These are phyloP conservation scores for Tephrocybe sp. DNA, from an alignment of 768 basidiomycete genomes.

Conservation along the genomic window DNA sequence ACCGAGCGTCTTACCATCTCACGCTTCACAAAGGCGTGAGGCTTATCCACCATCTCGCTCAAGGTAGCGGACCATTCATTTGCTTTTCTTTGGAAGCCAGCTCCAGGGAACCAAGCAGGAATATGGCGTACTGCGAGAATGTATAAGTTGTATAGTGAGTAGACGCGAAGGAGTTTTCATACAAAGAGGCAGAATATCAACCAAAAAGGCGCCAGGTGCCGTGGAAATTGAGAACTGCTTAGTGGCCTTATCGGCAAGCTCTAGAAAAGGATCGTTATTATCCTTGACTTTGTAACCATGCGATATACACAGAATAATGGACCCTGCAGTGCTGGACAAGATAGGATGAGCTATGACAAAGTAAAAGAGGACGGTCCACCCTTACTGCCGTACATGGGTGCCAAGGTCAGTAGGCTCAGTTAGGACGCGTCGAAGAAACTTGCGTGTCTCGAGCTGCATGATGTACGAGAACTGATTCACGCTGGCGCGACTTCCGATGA, in stretches of 20 bases:
- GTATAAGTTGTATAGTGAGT: neutral
- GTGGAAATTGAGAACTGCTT: constrained; percentile 54
- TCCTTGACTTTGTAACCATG: constrained; percentile 57
- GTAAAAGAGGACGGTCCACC: neutral
- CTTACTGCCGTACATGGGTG: constrained; percentile 48
- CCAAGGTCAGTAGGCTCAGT: constrained; percentile 45
- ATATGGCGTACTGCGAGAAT: constrained; percentile 47
- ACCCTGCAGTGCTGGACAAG: constrained; percentile 42
- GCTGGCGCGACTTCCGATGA: constrained; percentile 44
- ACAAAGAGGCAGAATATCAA: constrained; percentile 52
- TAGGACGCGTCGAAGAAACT: constrained; percentile 46
- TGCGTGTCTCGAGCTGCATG: constrained; percentile 45
- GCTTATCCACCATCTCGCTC: constrained; percentile 52
- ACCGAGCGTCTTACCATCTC: constrained; percentile 46
- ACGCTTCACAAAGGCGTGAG: constrained; percentile 58
- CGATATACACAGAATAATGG: constrained; percentile 50
- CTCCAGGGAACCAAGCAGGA: constrained; percentile 66
- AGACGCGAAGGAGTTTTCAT: constrained; percentile 16
- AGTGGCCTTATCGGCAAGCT: constrained; percentile 51
- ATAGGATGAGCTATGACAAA: constrained; percentile 3
- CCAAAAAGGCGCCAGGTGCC: constrained; percentile 49
- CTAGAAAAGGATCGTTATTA: constrained; percentile 48
- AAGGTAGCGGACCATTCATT: constrained; percentile 52
- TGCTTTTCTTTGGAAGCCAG: constrained; percentile 54
- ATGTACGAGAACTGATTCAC: constrained; percentile 43